These are phyloP conservation scores for Hordeum pubiflorum DNA, from an alignment of 202 grass and related monocot species.

Conservation along the genomic window DNA sequence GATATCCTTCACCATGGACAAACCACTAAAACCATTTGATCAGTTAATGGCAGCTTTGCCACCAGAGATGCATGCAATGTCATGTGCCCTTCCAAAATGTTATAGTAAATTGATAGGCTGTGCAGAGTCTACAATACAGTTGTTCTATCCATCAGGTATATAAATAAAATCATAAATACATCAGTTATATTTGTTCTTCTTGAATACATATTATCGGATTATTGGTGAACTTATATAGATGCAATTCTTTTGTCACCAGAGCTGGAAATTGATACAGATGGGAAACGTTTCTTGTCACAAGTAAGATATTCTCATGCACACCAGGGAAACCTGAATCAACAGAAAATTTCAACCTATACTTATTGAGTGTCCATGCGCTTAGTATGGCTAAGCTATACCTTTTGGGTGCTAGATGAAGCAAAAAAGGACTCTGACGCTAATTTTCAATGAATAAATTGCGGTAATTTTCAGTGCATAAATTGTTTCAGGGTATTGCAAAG, in stretches of 20 bases:
- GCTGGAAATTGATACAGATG: slow-evolving; percentile 44
- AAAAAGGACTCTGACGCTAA: background rate
- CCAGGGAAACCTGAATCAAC: background rate
- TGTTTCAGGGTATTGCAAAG: slow-evolving; percentile 24
- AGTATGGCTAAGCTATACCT: background rate
- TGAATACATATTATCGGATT: background rate
- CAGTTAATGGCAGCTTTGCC: slow-evolving; percentile 57
- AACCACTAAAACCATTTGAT: slow-evolving; percentile 50
- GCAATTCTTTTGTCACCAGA: slow-evolving; percentile 16
- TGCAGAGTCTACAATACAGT: slow-evolving; percentile 32
- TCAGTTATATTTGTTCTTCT: background rate
- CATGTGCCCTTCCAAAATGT: slow-evolving; percentile 26
- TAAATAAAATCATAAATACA: too few species aligned
- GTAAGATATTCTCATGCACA: slow-evolving; percentile 24
- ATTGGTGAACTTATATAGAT: background rate
- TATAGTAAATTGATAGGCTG: slow-evolving; percentile 34
- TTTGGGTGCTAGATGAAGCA: background rate
- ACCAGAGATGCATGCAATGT: slow-evolving; percentile 29
- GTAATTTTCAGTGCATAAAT: background rate
- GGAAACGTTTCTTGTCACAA: slow-evolving; percentile 42
- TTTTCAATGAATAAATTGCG: background rate
- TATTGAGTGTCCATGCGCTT: background rate
- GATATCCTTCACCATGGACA: slow-evolving; percentile 31
- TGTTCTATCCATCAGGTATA: slow-evolving; percentile 36
- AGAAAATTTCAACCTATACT: background rate